phyloP scores from a whole-genome alignment of 371 early-diverging fungal species.

The Apophysomyces ossiformis region DNA sequence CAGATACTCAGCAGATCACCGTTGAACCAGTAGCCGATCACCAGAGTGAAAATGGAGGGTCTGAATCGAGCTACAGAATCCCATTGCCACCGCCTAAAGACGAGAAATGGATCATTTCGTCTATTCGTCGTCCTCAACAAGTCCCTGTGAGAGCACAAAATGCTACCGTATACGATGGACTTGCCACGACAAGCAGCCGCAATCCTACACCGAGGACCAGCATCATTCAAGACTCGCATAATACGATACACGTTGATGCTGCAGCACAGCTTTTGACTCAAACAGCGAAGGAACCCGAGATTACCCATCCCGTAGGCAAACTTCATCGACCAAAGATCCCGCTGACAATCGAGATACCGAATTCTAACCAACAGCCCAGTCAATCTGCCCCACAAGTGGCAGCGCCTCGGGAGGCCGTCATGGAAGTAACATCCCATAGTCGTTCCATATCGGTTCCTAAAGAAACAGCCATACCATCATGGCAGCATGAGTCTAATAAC shows the following conservation, averaged over 20 bases:
- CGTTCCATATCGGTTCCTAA: background rate
- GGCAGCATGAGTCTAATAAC: constrained; percentile 1
- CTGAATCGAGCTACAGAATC: constrained; percentile 18
- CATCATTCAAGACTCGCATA: constrained; percentile 2
- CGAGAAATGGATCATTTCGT: constrained; percentile 58
- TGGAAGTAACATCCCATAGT: constrained; percentile 28
- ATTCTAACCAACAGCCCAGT: constrained; percentile 21
- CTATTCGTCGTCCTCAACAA: constrained; percentile 51
- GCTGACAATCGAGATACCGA: constrained; percentile 49
- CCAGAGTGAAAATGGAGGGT: constrained; percentile 11
- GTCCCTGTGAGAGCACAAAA: constrained; percentile 43
- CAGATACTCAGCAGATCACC: background rate
- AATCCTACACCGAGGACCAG: constrained; percentile 11
- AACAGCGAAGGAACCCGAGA: constrained; percentile 5
- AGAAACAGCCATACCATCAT: background rate
- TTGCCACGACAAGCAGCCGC: constrained; percentile 12
- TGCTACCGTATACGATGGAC: constrained; percentile 31
- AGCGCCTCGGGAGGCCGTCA: constrained; percentile 35
- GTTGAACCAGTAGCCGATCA: background rate
- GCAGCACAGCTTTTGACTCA: constrained; percentile 10
- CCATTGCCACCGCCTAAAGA: constrained; percentile 43
- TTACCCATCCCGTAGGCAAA: constrained; percentile 19
- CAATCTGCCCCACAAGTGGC: constrained; percentile 18
- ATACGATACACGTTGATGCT: constrained; percentile 5
- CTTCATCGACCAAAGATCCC: constrained; percentile 35